Evolutionary conservation across 768 basidiomycete species (phyloP).

Genomic region (Lactarius deliciosus): DNA sequence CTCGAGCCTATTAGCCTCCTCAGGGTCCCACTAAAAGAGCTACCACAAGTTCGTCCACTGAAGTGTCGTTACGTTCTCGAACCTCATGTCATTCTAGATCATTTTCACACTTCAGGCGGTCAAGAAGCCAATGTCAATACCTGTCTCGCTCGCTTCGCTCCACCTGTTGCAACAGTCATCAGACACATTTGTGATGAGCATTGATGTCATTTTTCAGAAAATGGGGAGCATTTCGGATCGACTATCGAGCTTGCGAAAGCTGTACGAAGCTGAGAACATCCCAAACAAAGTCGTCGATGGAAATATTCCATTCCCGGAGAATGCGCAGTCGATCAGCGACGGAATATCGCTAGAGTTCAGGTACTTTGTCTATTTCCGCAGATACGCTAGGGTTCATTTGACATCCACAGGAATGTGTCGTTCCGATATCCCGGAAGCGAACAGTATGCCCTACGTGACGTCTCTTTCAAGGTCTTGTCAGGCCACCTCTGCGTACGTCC

Average conservation of each 20-base stretch:
- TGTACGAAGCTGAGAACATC: constrained; percentile 64
- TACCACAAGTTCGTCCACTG: constrained; percentile 24
- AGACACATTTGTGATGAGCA: constrained; percentile 46
- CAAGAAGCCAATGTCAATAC: constrained; percentile 28
- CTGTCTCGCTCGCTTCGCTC: constrained; percentile 34
- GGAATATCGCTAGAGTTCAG: constrained; percentile 61
- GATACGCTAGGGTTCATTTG: constrained; percentile 30
- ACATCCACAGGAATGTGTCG: constrained; percentile 56
- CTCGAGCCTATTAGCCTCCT: constrained; percentile 8
- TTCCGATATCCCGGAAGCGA: constrained; percentile 63
- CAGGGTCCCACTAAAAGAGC: constrained; percentile 11
- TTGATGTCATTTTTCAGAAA: constrained; percentile 52
- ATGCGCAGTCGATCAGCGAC: constrained; percentile 19
- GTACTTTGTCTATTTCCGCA: constrained; percentile 36
- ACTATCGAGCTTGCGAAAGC: constrained; percentile 51
- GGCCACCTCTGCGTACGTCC: constrained; percentile 72
- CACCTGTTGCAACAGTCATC: constrained; percentile 57
- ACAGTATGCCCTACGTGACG: constrained; percentile 52
- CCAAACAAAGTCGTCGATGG: constrained; percentile 62
- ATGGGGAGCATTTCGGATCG: constrained; percentile 55
- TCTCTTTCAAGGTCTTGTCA: constrained; percentile 66
- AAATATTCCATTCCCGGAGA: constrained; percentile 38
- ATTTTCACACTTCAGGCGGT: constrained; percentile 30
- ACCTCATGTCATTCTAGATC: constrained; percentile 16
- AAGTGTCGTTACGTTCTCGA: not conserved